Evolutionary conservation across 2,329 filamentous ascomycete genomes (phyloP).

Genomic region (Xylaria sp.): DNA sequence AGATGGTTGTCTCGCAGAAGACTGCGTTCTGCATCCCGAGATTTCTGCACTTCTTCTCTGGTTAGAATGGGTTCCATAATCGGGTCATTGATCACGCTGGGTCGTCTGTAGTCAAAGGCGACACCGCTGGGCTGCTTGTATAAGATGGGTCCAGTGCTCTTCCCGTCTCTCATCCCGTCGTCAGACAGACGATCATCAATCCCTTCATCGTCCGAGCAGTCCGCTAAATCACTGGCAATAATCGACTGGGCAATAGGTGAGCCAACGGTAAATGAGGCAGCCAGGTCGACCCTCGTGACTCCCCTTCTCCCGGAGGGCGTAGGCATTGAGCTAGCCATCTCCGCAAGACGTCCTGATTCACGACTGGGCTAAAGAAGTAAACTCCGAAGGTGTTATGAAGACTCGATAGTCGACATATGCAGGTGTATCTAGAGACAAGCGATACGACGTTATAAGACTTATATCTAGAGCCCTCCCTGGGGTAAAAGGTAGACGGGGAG

Average conservation of each 20-base stretch:
- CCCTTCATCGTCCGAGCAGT: slow-evolving; percentile 53
- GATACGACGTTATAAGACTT: too few species aligned
- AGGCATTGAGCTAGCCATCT: slow-evolving; percentile 25
- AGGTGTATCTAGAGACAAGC: neutral
- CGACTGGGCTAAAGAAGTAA: neutral
- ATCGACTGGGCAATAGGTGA: slow-evolving; percentile 64
- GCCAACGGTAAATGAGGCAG: slow-evolving; percentile 50
- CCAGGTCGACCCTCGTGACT: slow-evolving; percentile 28
- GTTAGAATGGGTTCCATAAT: slow-evolving; percentile 46
- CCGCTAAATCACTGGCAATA: slow-evolving; percentile 61
- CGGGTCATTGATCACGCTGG: slow-evolving; percentile 58
- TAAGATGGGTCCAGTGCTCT: slow-evolving; percentile 43
- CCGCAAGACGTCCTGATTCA: neutral
- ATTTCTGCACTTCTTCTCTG: slow-evolving; percentile 50
- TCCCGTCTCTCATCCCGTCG: slow-evolving; percentile 31
- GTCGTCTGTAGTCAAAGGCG: slow-evolving; percentile 64
- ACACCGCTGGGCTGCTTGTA: slow-evolving; percentile 77
- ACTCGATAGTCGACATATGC: neutral
- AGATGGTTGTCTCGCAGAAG: slow-evolving; percentile 61
- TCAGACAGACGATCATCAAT: slow-evolving; percentile 30
- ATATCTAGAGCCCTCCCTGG: too few species aligned
- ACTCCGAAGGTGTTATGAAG: neutral
- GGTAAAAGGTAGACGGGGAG: too few species aligned
- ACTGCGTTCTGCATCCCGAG: slow-evolving; percentile 53
- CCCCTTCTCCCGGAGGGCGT: slow-evolving; percentile 21